Evolutionary conservation across 805 yeast species (phyloP).

Genomic region (Starmerella floris): DNA sequence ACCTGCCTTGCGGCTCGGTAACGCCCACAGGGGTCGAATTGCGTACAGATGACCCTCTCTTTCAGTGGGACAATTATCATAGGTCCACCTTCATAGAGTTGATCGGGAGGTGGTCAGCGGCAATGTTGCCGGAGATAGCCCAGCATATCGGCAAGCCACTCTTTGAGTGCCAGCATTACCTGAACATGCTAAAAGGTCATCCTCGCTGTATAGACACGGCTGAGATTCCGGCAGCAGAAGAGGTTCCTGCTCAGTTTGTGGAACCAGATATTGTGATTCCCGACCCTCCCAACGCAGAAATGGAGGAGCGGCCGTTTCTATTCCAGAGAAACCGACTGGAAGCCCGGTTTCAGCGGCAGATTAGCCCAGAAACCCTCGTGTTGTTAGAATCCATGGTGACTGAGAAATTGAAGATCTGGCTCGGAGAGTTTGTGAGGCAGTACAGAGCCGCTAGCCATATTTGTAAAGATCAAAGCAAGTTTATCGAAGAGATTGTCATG

Average conservation of each 20-base stretch:
- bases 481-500: neutral
- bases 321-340: neutral
- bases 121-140: constrained; percentile 12
- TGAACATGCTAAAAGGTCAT: constrained; percentile 1
- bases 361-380: neutral
- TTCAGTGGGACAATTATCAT: constrained; percentile 14
- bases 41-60: neutral
- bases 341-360: neutral
- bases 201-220: neutral
- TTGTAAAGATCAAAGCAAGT: neutral
- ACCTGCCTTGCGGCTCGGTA: neutral
- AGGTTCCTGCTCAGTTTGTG: constrained; percentile 3
- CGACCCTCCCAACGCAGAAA: neutral
- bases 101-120: constrained; percentile 13
- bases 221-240: constrained; percentile 18
- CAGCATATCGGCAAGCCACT: constrained; percentile 10
- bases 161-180: constrained; percentile 14
- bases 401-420: neutral
- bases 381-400: neutral
- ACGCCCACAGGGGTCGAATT: neutral
- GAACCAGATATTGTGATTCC: constrained; percentile 1
- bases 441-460: neutral
- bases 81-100: constrained; percentile 15
- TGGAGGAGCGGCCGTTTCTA: neutral
- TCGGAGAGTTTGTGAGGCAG: neutral